These are phyloP conservation scores for Elongisporangium undulatum DNA, from an alignment of 352 stramenopile species.

Conservation along the genomic window DNA sequence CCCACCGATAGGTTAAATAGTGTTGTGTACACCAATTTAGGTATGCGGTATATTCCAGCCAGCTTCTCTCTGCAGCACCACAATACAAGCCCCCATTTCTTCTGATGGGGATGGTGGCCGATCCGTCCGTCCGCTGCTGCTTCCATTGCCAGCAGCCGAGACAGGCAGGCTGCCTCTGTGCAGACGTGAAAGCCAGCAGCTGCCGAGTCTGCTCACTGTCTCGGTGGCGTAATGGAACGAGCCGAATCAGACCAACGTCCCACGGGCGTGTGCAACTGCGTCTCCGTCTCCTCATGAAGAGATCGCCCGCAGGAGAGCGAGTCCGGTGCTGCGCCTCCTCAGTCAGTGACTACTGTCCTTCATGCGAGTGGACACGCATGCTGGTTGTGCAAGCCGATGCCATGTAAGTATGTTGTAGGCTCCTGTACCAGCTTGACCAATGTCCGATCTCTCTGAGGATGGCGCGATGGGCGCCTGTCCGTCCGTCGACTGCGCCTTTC, in stretches of 20 bases:
- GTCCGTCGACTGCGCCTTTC: background rate
- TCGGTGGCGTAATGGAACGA: background rate
- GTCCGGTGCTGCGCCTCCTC: background rate
- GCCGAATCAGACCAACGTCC: background rate
- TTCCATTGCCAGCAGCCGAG: too few species aligned
- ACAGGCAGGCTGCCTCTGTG: background rate
- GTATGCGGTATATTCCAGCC: background rate
- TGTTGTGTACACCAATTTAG: background rate
- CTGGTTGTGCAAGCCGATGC: background rate
- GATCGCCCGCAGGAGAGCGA: background rate
- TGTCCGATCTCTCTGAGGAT: background rate
- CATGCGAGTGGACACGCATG: too few species aligned
- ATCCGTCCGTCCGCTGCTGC: too few species aligned
- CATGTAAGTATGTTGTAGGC: background rate
- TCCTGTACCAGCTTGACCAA: background rate
- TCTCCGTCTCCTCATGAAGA: background rate
- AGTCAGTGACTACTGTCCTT: background rate
- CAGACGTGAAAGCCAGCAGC: background rate
- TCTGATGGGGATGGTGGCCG: too few species aligned
- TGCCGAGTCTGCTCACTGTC: background rate
- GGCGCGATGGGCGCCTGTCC: background rate
- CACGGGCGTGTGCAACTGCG: background rate
- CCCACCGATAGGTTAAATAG: background rate
- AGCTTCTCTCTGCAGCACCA: background rate
- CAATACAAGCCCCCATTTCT: too few species aligned